Evolutionary conservation across 768 basidiomycete genomes (phyloP).

Genomic region (Trametes meyenii): DNA sequence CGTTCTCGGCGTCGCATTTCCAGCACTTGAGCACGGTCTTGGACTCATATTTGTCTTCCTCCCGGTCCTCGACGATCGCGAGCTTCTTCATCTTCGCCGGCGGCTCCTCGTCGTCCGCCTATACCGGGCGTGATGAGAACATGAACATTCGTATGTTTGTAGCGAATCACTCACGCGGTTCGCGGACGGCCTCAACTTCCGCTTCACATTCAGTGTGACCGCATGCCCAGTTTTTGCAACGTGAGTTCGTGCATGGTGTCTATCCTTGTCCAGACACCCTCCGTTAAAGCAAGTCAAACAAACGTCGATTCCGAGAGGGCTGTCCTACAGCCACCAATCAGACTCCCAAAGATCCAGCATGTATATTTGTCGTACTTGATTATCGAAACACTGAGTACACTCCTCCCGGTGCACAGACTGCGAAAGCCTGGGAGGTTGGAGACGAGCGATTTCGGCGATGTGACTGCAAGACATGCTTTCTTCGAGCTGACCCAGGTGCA

Average conservation of each 20-base stretch:
- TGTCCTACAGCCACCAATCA: constrained; percentile 53
- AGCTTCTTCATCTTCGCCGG: constrained; percentile 90
- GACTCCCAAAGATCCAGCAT: neutral
- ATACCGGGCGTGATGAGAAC: neutral
- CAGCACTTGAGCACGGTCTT: constrained; percentile 73
- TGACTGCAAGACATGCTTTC: constrained; percentile 50
- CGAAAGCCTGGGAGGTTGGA: constrained; percentile 61
- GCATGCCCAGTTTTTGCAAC: constrained; percentile 69
- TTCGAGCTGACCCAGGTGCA: neutral
- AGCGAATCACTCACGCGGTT: constrained; percentile 58
- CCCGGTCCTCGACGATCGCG: constrained; percentile 82
- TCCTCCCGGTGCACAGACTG: constrained; percentile 88
- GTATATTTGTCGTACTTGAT: constrained; percentile 58
- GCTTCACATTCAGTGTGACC: constrained; percentile 80
- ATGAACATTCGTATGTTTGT: too few relatives aligned
- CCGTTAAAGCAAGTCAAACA: constrained; percentile 96
- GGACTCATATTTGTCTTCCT: constrained; percentile 86
- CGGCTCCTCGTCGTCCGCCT: constrained; percentile 80
- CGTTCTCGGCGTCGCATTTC: constrained; percentile 59
- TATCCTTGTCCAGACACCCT: constrained; percentile 63
- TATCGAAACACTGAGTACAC: constrained; percentile 97
- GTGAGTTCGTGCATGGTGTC: constrained; percentile 79
- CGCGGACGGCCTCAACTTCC: constrained; percentile 63
- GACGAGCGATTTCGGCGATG: constrained; percentile 47
- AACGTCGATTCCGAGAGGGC: constrained; percentile 77